These are phyloP conservation scores for Fomitopsis schrenkii DNA, from an alignment of 1,284 basidiomycete genomes.

Conservation along the genomic window DNA sequence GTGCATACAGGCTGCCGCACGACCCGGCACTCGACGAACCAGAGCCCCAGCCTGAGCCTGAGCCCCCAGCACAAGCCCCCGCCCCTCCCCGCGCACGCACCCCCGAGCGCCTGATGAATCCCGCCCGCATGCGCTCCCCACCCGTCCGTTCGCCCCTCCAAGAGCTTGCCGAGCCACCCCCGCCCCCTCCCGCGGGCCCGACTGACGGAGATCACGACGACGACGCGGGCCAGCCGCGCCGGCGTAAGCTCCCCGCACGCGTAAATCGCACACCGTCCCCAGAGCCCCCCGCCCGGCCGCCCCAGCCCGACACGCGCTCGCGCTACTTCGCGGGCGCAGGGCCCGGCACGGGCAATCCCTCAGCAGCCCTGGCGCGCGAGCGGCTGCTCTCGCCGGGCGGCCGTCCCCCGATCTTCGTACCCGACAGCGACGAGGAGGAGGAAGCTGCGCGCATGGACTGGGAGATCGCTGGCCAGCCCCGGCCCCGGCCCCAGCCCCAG, in stretches of 20 bases:
- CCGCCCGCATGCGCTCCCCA: background rate
- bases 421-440: slow-evolving; percentile 17
- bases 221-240: slow-evolving; percentile 42
- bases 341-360: background rate
- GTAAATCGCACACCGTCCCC: slow-evolving; percentile 21
- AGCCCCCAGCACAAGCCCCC: background rate
- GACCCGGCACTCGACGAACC: slow-evolving; percentile 13
- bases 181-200: slow-evolving; percentile 15
- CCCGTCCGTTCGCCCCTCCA: slow-evolving; percentile 20
- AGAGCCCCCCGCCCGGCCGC: slow-evolving; percentile 18
- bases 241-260: slow-evolving; percentile 27
- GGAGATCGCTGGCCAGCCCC: background rate
- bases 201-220: slow-evolving; percentile 29
- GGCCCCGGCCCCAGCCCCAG: no score
- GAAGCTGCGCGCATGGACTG: background rate
- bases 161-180: slow-evolving; percentile 18
- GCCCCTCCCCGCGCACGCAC: slow-evolving; percentile 6
- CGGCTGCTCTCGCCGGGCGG: slow-evolving; percentile 18
- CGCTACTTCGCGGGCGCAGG: slow-evolving; percentile 13
- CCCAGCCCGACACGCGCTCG: slow-evolving; percentile 8
- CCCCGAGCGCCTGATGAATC: background rate
- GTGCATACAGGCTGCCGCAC: slow-evolving; percentile 3
- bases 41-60: slow-evolving; percentile 1
- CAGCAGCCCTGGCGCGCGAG: slow-evolving; percentile 11
- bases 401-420: slow-evolving; percentile 8